Evolutionary conservation across 78 protist species (phyloP), one percentile per base, ranked within the genome.

Genomic region (Chrysochromulina tobinii): DNA sequence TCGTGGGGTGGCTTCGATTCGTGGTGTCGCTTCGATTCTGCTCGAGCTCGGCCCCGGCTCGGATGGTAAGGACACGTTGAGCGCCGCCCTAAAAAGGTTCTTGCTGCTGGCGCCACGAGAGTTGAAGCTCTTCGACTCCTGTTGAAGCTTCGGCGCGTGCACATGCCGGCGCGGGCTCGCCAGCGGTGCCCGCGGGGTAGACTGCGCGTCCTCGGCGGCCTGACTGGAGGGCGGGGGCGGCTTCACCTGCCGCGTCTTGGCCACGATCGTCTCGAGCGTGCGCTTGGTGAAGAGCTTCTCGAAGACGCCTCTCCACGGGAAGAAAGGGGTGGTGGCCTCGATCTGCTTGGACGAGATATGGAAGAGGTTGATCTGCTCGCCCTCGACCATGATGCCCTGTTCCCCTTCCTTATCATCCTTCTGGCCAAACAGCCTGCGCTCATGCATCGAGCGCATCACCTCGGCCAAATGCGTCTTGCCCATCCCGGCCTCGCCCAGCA

Each of bases 401-500:
- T 64, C 20, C 27, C 17, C 25, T 12, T 5, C 69, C 25, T 6
- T 20, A 3, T 9, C 25, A 21, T 15, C 69, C 69, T 15, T 64
- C 64, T 59, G 64, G 38, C 38, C 38, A 38, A 38, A 38, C 38
- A 38, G 38, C 64, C 14, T 59, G 64, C 21, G 14, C 27, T 3
- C 54, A 53, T 75, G 83, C n/a, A 75, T 3, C 17, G 25, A 27
- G 61, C 61, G 61, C 25, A 77, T 20, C 61, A 12, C 27, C 20
- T 51, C 18, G 25, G n/a, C 58, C 20, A 79, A 38, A n/a, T 54
- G 87, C 0, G 64, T 54, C 61, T 79, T 79, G 25, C 87, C 87
- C 87, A 79, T 25, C 50, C 87, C 87, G 21, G 87, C 9, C 58
- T 79, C 87, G 87, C 87, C 87, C 64, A 23, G 3, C 17, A 79